Base-by-base conservation (phyloP, 192 early-diverging fungal genomes). In the Chytriomyces sp. region DNA sequence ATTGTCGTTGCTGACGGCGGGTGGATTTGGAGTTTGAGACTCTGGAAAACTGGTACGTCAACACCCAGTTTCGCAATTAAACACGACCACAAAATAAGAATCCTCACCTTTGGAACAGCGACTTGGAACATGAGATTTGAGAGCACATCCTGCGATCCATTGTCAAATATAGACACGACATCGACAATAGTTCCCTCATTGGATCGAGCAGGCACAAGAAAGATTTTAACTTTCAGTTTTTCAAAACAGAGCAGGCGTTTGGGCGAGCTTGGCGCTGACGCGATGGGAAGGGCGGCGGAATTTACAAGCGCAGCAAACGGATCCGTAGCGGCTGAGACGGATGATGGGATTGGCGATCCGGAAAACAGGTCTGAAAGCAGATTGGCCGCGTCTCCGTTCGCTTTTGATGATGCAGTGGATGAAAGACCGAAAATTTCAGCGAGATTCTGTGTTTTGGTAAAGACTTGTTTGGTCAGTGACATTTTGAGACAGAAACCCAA, bases 81-180 rank as follows among this genome's bases (percentile, higher is more conserved):
- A 4, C 6, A 0, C 48, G 7, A 6, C n/a, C 20, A 68, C 20
- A 20, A 20, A 48, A 11, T 3, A 16, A 26, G 11, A 6, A 26
- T 26, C 16, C 43, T 35, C 63, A 88, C 86, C 82, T 94, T 94
- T 23, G 95, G 96, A n/a, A 99, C 97, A 0, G 97, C 97, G 8
- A 95, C 96, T 80, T 95, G 89, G 79, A 99, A 93, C 68, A 88
- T 88, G 26, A 97, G 73, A 28, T 89, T 89, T 28, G 82, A 83
- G 46, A 96, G 80, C 1, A 85, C 88, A 50, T 87, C 86, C 13
- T 84, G 65, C 9, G 44, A n/a, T n/a, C 80, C 79, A 74, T 94
- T 96, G 47, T 81, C 76, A 81, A 95, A 94, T 3, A 85, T 86
- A 6, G 91, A 88, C 7, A 84, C 82, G 49, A 96, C 86, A 69